Conservation (phyloP, 306 rosid genomes). For the Phaseolus lunatus region DNA sequence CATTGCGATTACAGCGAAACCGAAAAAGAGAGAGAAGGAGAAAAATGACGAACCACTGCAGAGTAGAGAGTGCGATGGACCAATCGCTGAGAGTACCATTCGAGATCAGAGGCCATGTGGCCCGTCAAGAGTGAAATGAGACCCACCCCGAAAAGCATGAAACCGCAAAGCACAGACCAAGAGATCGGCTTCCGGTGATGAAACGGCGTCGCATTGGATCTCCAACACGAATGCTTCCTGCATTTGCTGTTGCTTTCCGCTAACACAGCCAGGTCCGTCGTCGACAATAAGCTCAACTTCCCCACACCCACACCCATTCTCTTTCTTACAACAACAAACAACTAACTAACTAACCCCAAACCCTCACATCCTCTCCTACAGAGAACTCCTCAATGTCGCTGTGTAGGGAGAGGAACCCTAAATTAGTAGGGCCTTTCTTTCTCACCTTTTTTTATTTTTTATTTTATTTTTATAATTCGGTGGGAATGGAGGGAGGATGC, state of each 20-base stretch:
- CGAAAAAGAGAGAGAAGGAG: neutral
- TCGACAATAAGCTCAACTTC: conserved; percentile 64
- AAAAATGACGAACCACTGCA: conserved; percentile 55
- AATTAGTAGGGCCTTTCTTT: conserved; percentile 15
- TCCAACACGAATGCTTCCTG: conserved; percentile 57
- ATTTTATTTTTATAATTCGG: neutral
- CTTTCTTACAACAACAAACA: conserved; percentile 20
- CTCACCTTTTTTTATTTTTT: neutral
- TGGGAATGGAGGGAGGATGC: neutral
- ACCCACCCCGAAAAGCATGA: conserved; percentile 85
- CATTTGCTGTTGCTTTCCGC: conserved; percentile 44
- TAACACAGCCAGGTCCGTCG: conserved; percentile 72
- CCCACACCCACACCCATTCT: conserved; percentile 64
- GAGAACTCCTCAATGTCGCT: neutral
- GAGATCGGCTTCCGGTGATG: conserved; percentile 62
- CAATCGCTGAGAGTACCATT: conserved; percentile 87
- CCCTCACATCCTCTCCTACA: conserved; percentile 15
- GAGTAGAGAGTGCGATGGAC: conserved; percentile 68
- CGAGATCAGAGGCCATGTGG: conserved; percentile 94
- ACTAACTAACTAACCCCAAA: conserved; percentile 1
- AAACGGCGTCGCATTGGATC: conserved; percentile 48
- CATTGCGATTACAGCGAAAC: neutral
- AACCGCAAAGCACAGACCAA: conserved; percentile 72
- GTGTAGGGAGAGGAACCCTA: conserved; percentile 29
- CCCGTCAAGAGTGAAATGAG: conserved; percentile 86